A percentile compares a stretch with the other conserved stretches of the same genome.
phyloP scores from a whole-genome alignment of 345 rosid genomes.

The Bretschneidera sinensis region DNA sequence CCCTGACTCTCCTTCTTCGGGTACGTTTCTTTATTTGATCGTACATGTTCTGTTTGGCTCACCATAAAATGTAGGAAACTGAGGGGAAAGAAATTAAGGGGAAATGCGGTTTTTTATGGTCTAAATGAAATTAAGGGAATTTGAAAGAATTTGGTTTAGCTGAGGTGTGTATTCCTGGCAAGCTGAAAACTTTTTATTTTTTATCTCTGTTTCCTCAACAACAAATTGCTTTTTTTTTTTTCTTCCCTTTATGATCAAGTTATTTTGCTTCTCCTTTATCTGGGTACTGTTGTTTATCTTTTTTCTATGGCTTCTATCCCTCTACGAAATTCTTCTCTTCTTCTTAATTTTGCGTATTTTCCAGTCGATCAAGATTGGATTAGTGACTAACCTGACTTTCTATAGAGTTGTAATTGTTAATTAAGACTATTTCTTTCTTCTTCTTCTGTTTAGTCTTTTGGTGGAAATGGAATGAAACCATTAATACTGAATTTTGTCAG shows the following conservation, averaged over 20 bases:
- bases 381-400: not conserved
- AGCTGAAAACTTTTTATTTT: not conserved
- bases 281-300: too few species aligned
- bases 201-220: not conserved
- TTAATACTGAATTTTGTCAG: not conserved
- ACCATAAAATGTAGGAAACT: not conserved
- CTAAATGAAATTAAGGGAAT: not conserved
- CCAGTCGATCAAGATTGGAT: not conserved
- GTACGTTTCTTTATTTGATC: slow-evolving; percentile 17
- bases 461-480: too few species aligned
- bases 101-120: not conserved
- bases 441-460: too few species aligned
- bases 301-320: too few species aligned
- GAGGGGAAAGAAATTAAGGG: not conserved
- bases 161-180: not conserved
- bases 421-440: too few species aligned
- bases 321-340: not conserved
- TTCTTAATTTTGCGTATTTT: not conserved
- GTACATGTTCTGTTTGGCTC: slow-evolving; percentile 5
- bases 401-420: too few species aligned
- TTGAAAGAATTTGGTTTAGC: not conserved
- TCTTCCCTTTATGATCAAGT: not conserved
- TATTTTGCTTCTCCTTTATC: not conserved
- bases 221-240: not conserved
- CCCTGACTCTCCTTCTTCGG: slow-evolving; percentile 33